Percentiles rank a stretch among this genome's conserved stretches.
These are phyloP conservation scores for Beta lomatogona DNA, from an alignment of 179 eudicot species.

Conservation along the genomic window DNA sequence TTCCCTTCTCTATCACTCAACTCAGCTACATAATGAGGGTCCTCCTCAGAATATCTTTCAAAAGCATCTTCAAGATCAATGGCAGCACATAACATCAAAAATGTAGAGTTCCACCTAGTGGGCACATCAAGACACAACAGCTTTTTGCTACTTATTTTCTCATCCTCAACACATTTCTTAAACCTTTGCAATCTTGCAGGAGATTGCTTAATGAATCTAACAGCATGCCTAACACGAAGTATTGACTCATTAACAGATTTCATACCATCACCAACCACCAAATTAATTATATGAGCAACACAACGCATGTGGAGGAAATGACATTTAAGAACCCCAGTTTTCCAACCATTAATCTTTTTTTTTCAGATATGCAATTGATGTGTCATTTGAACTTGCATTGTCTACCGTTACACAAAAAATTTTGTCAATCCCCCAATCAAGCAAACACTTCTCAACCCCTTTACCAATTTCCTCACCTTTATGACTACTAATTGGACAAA, in stretches of 20 bases:
- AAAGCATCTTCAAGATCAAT: neutral
- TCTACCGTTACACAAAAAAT: too few relatives aligned
- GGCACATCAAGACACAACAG: slow-evolving; percentile 1
- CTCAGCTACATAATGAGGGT: neutral
- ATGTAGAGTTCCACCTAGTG: neutral
- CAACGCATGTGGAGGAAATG: too few relatives aligned
- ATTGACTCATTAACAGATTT: neutral
- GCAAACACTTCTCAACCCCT: too few relatives aligned
- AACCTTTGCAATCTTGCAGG: neutral
- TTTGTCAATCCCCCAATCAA: too few relatives aligned
- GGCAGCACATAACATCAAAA: neutral
- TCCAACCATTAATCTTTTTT: too few relatives aligned
- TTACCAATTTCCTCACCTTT: too few relatives aligned
- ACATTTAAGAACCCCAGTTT: too few relatives aligned
- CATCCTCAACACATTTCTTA: neutral
- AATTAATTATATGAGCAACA: too few relatives aligned
- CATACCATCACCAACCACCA: neutral
- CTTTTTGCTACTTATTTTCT: neutral
- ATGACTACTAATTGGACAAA: too few relatives aligned
- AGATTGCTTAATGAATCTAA: neutral
- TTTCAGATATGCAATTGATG: too few relatives aligned
- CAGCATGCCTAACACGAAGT: neutral
- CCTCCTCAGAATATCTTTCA: neutral
- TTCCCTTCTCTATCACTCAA: neutral
- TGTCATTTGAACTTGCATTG: too few relatives aligned